A percentile compares a stretch with the other conserved stretches of the same genome.
Evolutionary conservation across 2,329 filamentous ascomycete genomes (phyloP).

Genomic region (Lasiodiplodia citricola): DNA sequence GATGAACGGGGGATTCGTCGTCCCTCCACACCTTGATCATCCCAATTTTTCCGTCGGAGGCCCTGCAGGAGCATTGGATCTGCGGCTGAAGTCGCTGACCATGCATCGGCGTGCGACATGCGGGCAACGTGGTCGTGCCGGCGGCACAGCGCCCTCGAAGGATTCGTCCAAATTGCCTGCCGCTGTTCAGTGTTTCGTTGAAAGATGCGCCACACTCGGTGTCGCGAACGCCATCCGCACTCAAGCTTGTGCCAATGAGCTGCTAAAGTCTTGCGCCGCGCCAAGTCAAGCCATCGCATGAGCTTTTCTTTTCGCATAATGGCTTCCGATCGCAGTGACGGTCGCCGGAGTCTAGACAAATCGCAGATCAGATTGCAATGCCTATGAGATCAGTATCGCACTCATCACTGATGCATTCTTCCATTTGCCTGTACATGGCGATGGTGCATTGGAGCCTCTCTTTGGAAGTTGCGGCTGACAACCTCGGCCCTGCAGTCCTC

Average conservation of each 20-base stretch:
- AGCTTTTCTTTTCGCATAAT: not conserved
- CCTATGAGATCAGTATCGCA: not conserved
- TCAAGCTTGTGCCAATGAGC: conserved; percentile 21
- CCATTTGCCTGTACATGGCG: conserved; percentile 5
- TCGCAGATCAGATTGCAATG: not conserved
- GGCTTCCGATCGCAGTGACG: not conserved
- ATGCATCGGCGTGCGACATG: conserved; percentile 10
- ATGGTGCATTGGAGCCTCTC: not conserved
- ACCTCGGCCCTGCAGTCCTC: not conserved
- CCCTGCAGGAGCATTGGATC: not conserved
- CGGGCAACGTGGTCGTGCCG: conserved; percentile 1
- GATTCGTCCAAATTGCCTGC: conserved; percentile 9
- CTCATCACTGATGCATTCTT: not conserved
- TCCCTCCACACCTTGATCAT: conserved; percentile 1
- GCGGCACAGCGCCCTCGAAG: not conserved
- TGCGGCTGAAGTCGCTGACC: conserved; percentile 19
- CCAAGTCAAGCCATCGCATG: conserved; percentile 18
- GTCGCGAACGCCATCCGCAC: not conserved
- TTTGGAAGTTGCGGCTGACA: not conserved
- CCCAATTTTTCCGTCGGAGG: conserved; percentile 7
- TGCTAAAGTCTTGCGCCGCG: not conserved
- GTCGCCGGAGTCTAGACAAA: not conserved
- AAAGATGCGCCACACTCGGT: conserved; percentile 1
- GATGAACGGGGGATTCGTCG: not conserved
- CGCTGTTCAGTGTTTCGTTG: not conserved